These are phyloP conservation scores for Xylariaceae sp. DNA, from an alignment of 2,329 filamentous ascomycete genomes.

Conservation along the genomic window DNA sequence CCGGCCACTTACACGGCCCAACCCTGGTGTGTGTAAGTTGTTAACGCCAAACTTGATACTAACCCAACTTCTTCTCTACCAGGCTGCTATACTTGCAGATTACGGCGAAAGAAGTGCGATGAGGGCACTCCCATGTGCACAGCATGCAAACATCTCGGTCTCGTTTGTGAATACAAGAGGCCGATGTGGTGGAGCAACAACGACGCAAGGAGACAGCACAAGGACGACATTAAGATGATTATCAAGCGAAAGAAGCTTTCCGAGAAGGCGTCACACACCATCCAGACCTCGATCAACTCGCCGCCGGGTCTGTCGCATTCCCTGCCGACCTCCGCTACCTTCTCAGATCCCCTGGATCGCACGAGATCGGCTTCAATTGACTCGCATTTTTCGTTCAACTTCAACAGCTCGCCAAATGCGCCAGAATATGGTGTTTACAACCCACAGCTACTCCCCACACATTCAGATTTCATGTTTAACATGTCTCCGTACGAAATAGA, in stretches of 20 bases:
- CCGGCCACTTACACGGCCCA: conserved; percentile 29
- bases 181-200: conserved; percentile 98
- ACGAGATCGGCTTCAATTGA: conserved; percentile 80
- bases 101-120: conserved; percentile 73
- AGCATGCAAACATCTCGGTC: conserved; percentile 74
- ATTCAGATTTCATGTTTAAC: conserved; percentile 62
- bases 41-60: conserved; percentile 36
- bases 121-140: conserved; percentile 67
- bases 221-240: conserved; percentile 94
- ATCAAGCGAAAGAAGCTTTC: conserved; percentile 96
- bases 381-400: conserved; percentile 80
- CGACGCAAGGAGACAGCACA: conserved; percentile 82
- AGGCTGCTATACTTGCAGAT: conserved; percentile 73
- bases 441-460: conserved; percentile 61
- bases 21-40: conserved; percentile 31
- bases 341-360: conserved; percentile 74
- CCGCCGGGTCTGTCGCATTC: conserved; percentile 83
- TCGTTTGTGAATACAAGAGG: conserved; percentile 94
- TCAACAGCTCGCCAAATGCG: conserved; percentile 64
- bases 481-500: conserved; percentile 88
- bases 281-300: conserved; percentile 65
- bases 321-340: conserved; percentile 79
- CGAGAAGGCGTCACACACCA: conserved; percentile 74
- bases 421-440: conserved; percentile 67
- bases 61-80: conserved; percentile 34